Percentiles rank a stretch among this genome's conserved stretches.
These are phyloP conservation scores for Solanum chacoense DNA, from an alignment of 305 asterid species.

Conservation along the genomic window DNA sequence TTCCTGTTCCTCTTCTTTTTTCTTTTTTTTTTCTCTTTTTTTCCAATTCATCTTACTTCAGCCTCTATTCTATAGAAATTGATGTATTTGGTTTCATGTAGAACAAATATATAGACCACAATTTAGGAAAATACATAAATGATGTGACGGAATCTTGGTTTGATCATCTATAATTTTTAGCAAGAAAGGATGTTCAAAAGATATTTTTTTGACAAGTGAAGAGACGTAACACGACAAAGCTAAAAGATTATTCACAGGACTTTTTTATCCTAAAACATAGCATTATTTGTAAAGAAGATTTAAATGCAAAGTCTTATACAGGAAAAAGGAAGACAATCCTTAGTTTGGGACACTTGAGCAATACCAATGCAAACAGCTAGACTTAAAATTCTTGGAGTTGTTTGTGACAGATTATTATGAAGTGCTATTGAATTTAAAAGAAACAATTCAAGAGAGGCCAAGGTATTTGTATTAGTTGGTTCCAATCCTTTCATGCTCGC, in stretches of 20 bases:
- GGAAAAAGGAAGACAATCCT: background rate
- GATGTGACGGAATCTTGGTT: background rate
- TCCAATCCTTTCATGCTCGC: background rate
- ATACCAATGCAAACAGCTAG: background rate
- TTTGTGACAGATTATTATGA: background rate
- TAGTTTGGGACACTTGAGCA: background rate
- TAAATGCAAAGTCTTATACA: background rate
- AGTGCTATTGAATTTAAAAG: background rate
- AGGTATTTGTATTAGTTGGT: background rate
- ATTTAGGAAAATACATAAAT: background rate
- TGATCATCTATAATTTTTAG: background rate
- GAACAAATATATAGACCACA: background rate
- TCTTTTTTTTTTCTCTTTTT: background rate
- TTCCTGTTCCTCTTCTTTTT: background rate
- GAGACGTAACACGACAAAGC: background rate
- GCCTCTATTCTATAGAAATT: background rate
- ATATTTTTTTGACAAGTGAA: background rate
- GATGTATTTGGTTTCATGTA: background rate
- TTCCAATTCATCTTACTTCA: background rate
- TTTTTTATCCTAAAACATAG: background rate
- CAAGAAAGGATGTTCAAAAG: background rate
- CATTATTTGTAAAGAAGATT: background rate
- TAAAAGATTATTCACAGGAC: background rate
- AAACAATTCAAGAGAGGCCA: background rate
- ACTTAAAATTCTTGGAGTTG: background rate